These are phyloP conservation scores for Gnaphalium uliginosum DNA, from an alignment of 129 eudicot species.

Conservation along the genomic window DNA sequence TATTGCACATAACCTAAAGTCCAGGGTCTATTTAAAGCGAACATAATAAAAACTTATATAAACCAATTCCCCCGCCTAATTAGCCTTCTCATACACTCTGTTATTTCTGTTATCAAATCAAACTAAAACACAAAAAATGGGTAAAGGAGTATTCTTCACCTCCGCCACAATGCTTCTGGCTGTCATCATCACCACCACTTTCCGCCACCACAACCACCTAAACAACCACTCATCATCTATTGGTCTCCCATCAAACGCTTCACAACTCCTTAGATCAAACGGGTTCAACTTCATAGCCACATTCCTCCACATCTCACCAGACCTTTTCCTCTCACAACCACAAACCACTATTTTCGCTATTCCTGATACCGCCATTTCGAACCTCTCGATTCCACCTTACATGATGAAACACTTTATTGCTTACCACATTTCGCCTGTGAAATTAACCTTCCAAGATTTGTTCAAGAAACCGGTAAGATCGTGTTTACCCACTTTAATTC, in stretches of 20 bases:
- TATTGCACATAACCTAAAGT: conserved; percentile 8
- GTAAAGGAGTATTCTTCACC: conserved; percentile 44
- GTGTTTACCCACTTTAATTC: conserved; percentile 50
- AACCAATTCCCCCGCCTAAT: conserved; percentile 14
- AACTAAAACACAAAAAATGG: conserved; percentile 21
- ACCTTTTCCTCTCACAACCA: conserved; percentile 49
- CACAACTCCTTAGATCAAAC: conserved; percentile 51
- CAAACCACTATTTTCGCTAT: conserved; percentile 64
- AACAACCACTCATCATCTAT: conserved; percentile 12
- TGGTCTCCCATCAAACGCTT: conserved; percentile 45
- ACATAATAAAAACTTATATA: conserved; percentile 12
- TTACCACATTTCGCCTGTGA: conserved; percentile 53
- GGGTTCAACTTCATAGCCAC: conserved; percentile 60
- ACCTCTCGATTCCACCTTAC: conserved; percentile 47
- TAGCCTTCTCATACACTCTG: neutral
- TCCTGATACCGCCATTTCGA: conserved; percentile 50
- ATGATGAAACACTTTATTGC: conserved; percentile 45
- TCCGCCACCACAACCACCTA: conserved; percentile 25
- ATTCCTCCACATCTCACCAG: conserved; percentile 67
- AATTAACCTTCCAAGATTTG: conserved; percentile 39
- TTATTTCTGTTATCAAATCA: neutral
- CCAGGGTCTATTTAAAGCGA: conserved; percentile 7
- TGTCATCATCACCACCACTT: conserved; percentile 36
- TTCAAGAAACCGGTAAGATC: conserved; percentile 43
- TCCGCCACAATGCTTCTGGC: conserved; percentile 39